Evolutionary conservation across 768 basidiomycete species (phyloP).

Genomic region (Boletus rubropictus): DNA sequence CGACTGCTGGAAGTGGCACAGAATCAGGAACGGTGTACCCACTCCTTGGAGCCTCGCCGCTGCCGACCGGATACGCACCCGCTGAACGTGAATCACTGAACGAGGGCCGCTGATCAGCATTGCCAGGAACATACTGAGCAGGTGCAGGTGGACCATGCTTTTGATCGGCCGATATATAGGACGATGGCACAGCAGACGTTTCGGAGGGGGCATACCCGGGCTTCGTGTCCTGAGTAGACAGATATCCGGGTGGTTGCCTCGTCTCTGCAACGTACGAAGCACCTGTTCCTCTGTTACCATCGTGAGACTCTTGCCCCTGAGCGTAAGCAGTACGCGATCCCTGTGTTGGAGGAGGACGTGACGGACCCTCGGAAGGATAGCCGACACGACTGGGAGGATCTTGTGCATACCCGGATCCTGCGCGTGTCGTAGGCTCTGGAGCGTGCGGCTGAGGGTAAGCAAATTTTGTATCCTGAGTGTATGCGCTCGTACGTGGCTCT

Average conservation of each 20-base stretch:
- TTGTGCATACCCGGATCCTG: conserved; percentile 10
- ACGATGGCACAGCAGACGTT: conserved; percentile 3
- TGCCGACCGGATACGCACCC: conserved; percentile 10
- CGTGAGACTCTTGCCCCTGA: conserved; percentile 19
- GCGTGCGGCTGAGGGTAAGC: conserved; percentile 19
- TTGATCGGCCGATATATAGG: conserved; percentile 19
- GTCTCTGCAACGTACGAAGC: conserved; percentile 15
- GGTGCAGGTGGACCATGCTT: conserved; percentile 12
- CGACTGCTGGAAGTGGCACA: conserved; percentile 9
- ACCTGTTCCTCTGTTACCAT: conserved; percentile 2
- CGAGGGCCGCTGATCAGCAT: conserved; percentile 14
- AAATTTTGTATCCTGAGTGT: conserved; percentile 22
- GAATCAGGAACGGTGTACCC: conserved; percentile 16
- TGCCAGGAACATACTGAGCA: conserved; percentile 16
- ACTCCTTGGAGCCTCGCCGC: conserved; percentile 9
- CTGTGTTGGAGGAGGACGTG: conserved; percentile 14
- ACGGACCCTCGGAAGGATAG: conserved; percentile 13
- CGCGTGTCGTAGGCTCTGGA: conserved; percentile 13
- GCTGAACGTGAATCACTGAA: conserved; percentile 22
- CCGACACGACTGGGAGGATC: conserved; percentile 13
- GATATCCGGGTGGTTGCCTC: conserved; percentile 18
- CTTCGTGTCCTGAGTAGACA: conserved; percentile 17
- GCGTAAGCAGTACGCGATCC: conserved; percentile 15
- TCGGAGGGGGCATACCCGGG: conserved; percentile 20
- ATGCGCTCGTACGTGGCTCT: conserved; percentile 19